Evolutionary conservation across 805 yeast species (phyloP).

Genomic region (Candida bentonensis): DNA sequence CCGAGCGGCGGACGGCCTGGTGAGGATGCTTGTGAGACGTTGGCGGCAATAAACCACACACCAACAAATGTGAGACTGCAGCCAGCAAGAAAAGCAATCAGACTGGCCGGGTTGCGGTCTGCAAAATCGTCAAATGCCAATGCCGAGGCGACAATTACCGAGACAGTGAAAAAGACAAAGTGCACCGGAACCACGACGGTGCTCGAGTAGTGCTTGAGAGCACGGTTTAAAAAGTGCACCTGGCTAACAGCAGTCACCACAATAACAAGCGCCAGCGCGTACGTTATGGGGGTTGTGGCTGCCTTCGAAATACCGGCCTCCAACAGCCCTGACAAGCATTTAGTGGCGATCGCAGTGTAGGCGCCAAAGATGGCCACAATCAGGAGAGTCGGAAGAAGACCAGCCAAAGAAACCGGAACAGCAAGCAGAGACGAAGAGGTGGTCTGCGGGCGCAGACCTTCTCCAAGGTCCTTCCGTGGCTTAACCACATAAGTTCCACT

Average conservation of each 20-base stretch:
- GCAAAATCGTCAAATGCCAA: conserved; percentile 29
- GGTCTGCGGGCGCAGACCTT: not conserved
- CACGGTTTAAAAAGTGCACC: conserved; percentile 25
- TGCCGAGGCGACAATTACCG: conserved; percentile 30
- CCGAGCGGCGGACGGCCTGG: not conserved
- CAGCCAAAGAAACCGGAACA: not conserved
- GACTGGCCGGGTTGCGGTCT: conserved; percentile 14
- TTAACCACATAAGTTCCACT: not conserved
- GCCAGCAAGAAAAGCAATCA: conserved; percentile 21
- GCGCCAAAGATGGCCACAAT: conserved; percentile 33
- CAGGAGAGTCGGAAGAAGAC: conserved; percentile 5
- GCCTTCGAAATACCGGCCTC: conserved; percentile 13
- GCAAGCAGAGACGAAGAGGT: not conserved
- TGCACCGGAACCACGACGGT: conserved; percentile 37
- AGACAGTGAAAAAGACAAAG: conserved; percentile 32
- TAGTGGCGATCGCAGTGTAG: conserved; percentile 32
- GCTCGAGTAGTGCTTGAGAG: conserved; percentile 27
- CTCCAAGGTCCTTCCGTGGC: conserved; percentile 1
- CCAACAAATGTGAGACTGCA: conserved; percentile 27
- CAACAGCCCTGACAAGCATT: conserved; percentile 24
- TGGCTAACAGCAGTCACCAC: conserved; percentile 29
- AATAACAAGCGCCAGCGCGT: conserved; percentile 20
- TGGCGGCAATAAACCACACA: conserved; percentile 19
- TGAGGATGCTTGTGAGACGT: too few relatives aligned
- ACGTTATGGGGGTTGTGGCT: conserved; percentile 19